Evolutionary conservation across 257 asterid genomes (phyloP), one percentile per base, ranked within the genome.

Genomic region (Nyctanthes arbortristis): DNA sequence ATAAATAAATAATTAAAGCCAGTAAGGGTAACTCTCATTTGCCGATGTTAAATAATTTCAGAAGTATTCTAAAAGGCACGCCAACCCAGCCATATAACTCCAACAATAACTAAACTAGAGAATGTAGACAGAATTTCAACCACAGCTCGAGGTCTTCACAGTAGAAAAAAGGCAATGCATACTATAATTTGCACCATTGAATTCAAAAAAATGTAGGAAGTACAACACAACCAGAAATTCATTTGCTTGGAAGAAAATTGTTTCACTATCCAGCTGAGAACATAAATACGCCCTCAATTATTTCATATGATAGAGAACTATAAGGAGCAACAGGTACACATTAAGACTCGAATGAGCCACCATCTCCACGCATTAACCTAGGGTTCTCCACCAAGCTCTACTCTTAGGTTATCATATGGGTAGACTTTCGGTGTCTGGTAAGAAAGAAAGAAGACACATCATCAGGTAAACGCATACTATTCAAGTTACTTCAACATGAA

Each of bases 351-450:
- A 4, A 39, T 58, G 35, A 34, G 49, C 70, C 61, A 8, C 22
- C 69, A 67, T 33, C 16, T 18, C 57, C 62, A 65, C 20, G 61
- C 54, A 45, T 30, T 40, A 22, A 40, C 27, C 68, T 84, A 84
- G 18, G 96, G 86, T 70, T 91, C 96, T 73, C 84, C 97, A 63
- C 97, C 96, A 49, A 92, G 97, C 92, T 89, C 97, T 47, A 76
- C 88, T 78, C 87, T 83, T 57, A 92, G 71, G 82, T 92, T 87
- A 85, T 89, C 97, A 16, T 84, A 91, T 18, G 96, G 96, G 72
- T 66, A 89, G 54, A 91, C 89, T 81, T 85, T 89, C 1, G 93
- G 95, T 14, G 91, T 65, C 87, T 82, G 87, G 43, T 32, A 63
- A 27, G 43, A 57, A 67, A 16, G 33, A 35, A 56, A 24, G 25